phyloP scores from a whole-genome alignment of 495 filamentous ascomycete species.

The Glarea lozoyensis region DNA sequence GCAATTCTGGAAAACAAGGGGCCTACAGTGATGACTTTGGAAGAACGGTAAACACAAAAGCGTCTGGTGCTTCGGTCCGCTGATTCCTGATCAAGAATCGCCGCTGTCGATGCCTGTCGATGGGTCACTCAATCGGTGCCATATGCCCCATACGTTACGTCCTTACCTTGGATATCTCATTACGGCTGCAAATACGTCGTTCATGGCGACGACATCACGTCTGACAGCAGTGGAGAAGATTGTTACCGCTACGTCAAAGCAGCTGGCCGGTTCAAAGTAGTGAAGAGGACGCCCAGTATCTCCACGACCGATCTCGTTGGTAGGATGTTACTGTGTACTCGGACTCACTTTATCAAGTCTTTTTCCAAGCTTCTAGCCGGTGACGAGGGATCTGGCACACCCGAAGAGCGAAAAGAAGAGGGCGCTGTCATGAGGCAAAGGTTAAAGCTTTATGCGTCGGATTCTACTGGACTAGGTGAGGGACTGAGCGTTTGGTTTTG shows the following conservation, averaged over 20 bases:
- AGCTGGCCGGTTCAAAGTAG: constrained; percentile 83
- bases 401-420: constrained; percentile 50
- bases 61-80: neutral
- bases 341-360: constrained; percentile 76
- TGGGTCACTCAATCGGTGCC: constrained; percentile 83
- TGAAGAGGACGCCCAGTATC: constrained; percentile 93
- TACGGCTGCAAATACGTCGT: constrained; percentile 91
- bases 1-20: constrained; percentile 95
- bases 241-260: constrained; percentile 96
- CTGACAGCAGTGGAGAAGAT: constrained; percentile 77
- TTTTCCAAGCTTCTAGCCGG: constrained; percentile 58
- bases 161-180: constrained; percentile 84
- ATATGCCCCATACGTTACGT: constrained; percentile 89
- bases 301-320: constrained; percentile 96
- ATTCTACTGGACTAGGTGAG: constrained; percentile 61
- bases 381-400: constrained; percentile 59
- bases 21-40: constrained; percentile 90
- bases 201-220: constrained; percentile 85
- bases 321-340: constrained; percentile 90
- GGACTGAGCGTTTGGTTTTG: constrained; percentile 77
- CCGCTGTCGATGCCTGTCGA: constrained; percentile 87
- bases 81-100: constrained; percentile 33
- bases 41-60: constrained; percentile 57
- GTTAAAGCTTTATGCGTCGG: constrained; percentile 77
- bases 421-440: constrained; percentile 57